A percentile compares a stretch with the other conserved stretches of the same genome.
Evolutionary conservation across 2,329 filamentous ascomycete species (phyloP).

Genomic region (Pyrenophora teres): DNA sequence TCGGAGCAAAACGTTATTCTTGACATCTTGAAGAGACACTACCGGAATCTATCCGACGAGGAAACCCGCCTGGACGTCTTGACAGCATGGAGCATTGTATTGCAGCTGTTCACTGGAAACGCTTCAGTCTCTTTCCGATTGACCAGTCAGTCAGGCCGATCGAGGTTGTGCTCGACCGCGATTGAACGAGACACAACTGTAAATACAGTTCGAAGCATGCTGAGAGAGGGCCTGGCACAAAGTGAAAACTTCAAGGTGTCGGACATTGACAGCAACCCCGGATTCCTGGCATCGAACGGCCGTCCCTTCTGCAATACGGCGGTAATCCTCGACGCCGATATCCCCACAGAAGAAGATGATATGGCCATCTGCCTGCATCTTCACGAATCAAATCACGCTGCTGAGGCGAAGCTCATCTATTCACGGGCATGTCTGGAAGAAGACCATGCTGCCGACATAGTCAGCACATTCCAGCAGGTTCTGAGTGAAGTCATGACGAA

Average conservation of each 20-base stretch:
- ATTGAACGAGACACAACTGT: neutral
- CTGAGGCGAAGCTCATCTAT: neutral
- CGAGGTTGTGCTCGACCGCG: neutral
- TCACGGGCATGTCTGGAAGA: neutral
- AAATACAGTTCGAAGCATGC: neutral
- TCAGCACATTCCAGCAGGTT: neutral
- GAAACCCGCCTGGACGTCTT: neutral
- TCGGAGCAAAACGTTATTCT: neutral
- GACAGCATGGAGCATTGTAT: neutral
- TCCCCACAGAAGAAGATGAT: neutral
- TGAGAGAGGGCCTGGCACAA: neutral
- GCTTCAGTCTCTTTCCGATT: neutral
- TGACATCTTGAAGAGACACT: neutral
- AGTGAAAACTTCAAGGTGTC: neutral
- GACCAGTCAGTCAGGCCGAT: neutral
- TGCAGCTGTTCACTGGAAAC: conserved; percentile 1
- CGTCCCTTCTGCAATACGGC: neutral
- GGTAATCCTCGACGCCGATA: neutral
- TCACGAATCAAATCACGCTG: neutral
- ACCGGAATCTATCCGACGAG: neutral
- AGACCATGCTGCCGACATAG: neutral
- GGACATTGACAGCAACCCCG: neutral
- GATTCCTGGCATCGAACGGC: neutral
- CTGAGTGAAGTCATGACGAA: neutral
- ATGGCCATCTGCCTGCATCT: neutral